Base-by-base conservation (phyloP, 768 basidiomycete species). In the Rhizopogon rudus region DNA sequence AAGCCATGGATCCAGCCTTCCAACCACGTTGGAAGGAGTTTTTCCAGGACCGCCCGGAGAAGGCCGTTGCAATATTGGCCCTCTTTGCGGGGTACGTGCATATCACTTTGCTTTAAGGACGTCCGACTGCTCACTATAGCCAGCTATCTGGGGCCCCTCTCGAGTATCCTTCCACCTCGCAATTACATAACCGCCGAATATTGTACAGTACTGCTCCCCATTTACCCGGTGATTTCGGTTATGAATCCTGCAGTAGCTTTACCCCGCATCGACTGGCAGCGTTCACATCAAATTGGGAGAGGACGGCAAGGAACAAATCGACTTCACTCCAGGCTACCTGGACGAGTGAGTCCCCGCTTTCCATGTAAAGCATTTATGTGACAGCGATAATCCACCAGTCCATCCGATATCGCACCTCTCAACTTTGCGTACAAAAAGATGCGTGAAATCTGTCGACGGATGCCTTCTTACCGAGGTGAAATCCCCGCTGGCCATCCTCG, bases 241-340 rank as follows among this genome's bases (percentile, higher is more conserved):
- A n/a, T 31, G 40, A 31, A 17, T 25, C 25, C 13, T 12, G 5
- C 12, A 42, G 40, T 5, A 70, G 68, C 51, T 65, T 54, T 77
- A 84, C 60, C 81, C 81, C 3, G 67, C 63, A 17, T 77, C 81
- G 4, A 54, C 52, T 5, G 82, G 82, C 8, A 69, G 71, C 44
- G 71, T 81, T 22, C 81, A 83, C 60, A 78, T 82, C 54, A 64
- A 55, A 48, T 72, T 75, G 20, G 75, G 71, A 2, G 52, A 68
- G 4, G 68, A 81, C 57, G 67, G 72, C 16, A 71, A 75, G 52
- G 73, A 72, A 8, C 67, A 70, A 13, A 65, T 72, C 12, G 63
- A 67, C 40, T 82, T 83, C 61, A 71, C 78, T 44, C 63, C 80
- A 12, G 76, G 75, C 20, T 81, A 70, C 62, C 69, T 82, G n/a